Percentiles rank a stretch among this genome's conserved stretches.
phyloP scores from a whole-genome alignment of 1,284 basidiomycete genomes.

The Ceraceosorus guamensis region DNA sequence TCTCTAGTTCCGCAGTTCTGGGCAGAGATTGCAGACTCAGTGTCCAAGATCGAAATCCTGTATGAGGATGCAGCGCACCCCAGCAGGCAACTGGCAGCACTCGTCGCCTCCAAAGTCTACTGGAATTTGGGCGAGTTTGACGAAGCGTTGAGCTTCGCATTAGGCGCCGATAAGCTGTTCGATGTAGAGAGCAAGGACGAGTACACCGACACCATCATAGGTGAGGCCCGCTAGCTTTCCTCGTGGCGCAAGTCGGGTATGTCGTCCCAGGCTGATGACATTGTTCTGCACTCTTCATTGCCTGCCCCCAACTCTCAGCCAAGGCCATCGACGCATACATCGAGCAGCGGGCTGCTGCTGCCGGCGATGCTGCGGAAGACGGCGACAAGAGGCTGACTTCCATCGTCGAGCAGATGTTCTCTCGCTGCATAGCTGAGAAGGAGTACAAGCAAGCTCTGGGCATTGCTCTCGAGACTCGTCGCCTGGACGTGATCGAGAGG shows the following conservation, averaged over 20 bases:
- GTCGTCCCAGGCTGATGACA: neutral
- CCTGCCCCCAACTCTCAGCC: too few relatives aligned
- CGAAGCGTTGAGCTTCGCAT: slow-evolving; percentile 46
- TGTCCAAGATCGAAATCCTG: slow-evolving; percentile 45
- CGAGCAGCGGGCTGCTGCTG: slow-evolving; percentile 14
- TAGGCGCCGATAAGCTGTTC: slow-evolving; percentile 43
- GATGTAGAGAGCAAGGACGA: slow-evolving; percentile 45
- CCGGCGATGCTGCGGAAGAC: slow-evolving; percentile 5
- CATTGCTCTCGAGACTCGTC: slow-evolving; percentile 43
- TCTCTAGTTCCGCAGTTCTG: slow-evolving; percentile 43
- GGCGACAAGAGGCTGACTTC: slow-evolving; percentile 30
- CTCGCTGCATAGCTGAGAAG: slow-evolving; percentile 37
- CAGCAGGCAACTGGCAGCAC: slow-evolving; percentile 43
- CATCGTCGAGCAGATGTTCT: slow-evolving; percentile 47
- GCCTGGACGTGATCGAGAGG: slow-evolving; percentile 43
- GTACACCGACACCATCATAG: slow-evolving; percentile 46
- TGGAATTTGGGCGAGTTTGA: slow-evolving; percentile 47
- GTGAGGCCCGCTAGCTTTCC: slow-evolving; percentile 6
- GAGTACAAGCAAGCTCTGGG: slow-evolving; percentile 46
- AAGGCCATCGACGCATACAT: slow-evolving; percentile 48
- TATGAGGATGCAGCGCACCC: slow-evolving; percentile 43
- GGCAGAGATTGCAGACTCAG: slow-evolving; percentile 47
- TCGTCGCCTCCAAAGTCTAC: slow-evolving; percentile 47
- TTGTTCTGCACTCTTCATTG: neutral
- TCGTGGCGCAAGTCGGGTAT: neutral